Evolutionary conservation across 495 filamentous ascomycete species (phyloP).

Genomic region (Neurospora sp.): DNA sequence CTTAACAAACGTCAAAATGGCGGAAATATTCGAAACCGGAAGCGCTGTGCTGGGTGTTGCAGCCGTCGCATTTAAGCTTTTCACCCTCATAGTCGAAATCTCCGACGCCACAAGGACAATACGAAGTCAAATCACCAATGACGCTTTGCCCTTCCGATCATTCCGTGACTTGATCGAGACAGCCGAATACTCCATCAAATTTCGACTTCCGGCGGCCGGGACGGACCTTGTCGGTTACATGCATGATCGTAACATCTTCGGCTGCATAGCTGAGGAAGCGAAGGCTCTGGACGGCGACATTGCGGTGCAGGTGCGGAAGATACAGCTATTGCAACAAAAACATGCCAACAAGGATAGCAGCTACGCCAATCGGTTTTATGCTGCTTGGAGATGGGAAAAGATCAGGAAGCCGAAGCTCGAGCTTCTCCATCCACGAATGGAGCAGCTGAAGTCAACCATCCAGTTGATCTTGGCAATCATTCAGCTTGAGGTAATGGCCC

Average conservation of each 20-base stretch:
- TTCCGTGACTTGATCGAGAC: not conserved
- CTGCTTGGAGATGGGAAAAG: not conserved
- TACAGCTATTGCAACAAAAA: not conserved
- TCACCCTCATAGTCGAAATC: not conserved
- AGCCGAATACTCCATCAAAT: not conserved
- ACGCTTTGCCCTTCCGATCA: not conserved
- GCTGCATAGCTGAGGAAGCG: not conserved
- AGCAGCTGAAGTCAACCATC: not conserved
- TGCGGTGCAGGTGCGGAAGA: not conserved
- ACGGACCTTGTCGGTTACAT: not conserved
- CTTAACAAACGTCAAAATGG: no score
- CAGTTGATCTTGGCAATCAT: not conserved
- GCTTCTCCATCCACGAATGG: not conserved
- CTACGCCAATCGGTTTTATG: not conserved
- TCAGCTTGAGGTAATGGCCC: not conserved
- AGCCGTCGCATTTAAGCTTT: not conserved
- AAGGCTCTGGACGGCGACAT: not conserved
- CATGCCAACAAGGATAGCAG: not conserved
- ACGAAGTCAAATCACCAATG: not conserved
- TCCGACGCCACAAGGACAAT: not conserved
- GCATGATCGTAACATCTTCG: not conserved
- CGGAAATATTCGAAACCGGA: no score
- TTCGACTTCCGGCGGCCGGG: not conserved
- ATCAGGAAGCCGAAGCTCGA: not conserved
- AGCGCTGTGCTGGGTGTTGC: not conserved